Evolutionary conservation across 345 rosid genomes (phyloP).

Genomic region (Pugionium dolabratum): DNA sequence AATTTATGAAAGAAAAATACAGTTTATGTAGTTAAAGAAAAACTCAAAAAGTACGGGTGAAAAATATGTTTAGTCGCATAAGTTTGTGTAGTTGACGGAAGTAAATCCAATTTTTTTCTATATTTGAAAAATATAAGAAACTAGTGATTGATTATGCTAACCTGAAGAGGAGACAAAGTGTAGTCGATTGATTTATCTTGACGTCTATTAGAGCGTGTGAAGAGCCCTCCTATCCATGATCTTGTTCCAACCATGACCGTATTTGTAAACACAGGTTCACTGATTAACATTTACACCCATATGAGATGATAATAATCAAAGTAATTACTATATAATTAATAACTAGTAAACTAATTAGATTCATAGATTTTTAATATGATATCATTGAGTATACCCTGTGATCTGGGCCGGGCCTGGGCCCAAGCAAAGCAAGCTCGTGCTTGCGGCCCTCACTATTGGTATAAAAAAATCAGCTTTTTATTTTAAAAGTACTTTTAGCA

Average conservation of each 20-base stretch:
- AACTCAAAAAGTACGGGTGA: no score
- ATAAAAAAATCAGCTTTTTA: no score
- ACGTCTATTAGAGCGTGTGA: constrained; percentile 65
- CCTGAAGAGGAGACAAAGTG: constrained; percentile 71
- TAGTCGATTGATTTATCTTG: constrained; percentile 53
- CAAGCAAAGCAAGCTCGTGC: no score
- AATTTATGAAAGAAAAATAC: no score
- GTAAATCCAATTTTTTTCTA: no score
- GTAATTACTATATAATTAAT: not conserved
- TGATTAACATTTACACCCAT: constrained; percentile 11
- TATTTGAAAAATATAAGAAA: not conserved
- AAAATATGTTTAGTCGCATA: no score
- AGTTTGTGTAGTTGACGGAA: no score
- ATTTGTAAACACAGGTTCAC: constrained; percentile 55
- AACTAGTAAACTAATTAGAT: not conserved
- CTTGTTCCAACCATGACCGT: constrained; percentile 94
- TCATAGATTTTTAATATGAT: not conserved
- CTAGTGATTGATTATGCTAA: constrained; percentile 36
- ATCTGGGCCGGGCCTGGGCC: not conserved
- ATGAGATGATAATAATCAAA: constrained; percentile 12
- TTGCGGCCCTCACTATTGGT: no score
- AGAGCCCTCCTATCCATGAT: constrained; percentile 89
- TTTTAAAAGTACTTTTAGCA: no score
- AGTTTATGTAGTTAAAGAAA: no score
- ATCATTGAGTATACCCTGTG: constrained; percentile 3